Conservation (phyloP, 495 filamentous ascomycete species). For the Aspergillus egyptiacus region DNA sequence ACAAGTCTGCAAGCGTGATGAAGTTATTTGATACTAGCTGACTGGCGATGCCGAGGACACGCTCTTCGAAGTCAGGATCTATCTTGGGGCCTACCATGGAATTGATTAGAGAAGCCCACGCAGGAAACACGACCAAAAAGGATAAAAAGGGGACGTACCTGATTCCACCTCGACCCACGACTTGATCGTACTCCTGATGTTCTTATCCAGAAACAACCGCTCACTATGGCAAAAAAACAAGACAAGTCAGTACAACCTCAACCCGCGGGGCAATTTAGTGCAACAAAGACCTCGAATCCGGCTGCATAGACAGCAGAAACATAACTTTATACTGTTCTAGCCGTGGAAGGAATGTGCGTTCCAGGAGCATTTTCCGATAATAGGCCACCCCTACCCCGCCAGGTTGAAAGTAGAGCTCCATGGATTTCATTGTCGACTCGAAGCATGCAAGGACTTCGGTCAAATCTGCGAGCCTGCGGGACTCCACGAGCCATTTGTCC, state of each 20-base stretch:
- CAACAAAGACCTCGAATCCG: conserved; percentile 20
- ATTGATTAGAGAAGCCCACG: too few species aligned
- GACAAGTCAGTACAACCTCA: not conserved
- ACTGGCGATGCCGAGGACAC: conserved; percentile 17
- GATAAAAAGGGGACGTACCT: conserved; percentile 10
- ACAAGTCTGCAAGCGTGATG: conserved; percentile 26
- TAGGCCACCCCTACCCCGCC: conserved; percentile 25
- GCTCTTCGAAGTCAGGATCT: conserved; percentile 18
- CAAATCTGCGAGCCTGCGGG: conserved; percentile 15
- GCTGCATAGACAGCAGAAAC: conserved; percentile 25
- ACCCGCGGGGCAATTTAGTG: not conserved
- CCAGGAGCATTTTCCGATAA: conserved; percentile 28
- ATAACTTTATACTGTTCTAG: conserved; percentile 31
- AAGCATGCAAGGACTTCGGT: conserved; percentile 22
- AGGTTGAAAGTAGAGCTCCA: conserved; percentile 32
- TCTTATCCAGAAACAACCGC: conserved; percentile 15
- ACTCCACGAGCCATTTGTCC: conserved; percentile 25
- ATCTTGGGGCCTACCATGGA: conserved; percentile 4
- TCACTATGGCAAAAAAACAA: conserved; percentile 14
- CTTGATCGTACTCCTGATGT: conserved; percentile 15
- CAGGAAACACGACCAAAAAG: not conserved
- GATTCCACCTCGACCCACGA: conserved; percentile 20
- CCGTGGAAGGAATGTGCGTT: conserved; percentile 22
- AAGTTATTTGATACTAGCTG: conserved; percentile 19
- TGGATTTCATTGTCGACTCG: conserved; percentile 19